phyloP scores from a whole-genome alignment of 495 filamentous ascomycete genomes.

The Cercophora sp. region DNA sequence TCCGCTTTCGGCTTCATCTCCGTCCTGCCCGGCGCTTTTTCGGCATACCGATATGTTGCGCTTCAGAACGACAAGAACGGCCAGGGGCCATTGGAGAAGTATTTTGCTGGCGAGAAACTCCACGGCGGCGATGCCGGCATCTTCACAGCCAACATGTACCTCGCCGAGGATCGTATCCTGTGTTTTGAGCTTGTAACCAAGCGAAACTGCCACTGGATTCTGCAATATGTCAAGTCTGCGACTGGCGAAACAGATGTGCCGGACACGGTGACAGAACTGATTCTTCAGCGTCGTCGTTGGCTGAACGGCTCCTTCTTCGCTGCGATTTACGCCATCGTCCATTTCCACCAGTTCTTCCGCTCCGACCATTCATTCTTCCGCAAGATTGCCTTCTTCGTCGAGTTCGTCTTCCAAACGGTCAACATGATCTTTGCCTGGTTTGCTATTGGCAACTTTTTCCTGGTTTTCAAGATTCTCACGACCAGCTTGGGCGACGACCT shows the following conservation, averaged over 20 bases:
- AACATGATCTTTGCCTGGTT: slow-evolving; percentile 99
- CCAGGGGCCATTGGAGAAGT: slow-evolving; percentile 89
- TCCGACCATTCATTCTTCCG: slow-evolving; percentile 83
- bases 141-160: slow-evolving; percentile 99
- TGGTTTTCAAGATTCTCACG: slow-evolving; percentile 97
- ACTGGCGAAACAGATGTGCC: slow-evolving; percentile 98
- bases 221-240: slow-evolving; percentile 96
- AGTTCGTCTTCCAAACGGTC: slow-evolving; percentile 90
- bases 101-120: slow-evolving; percentile 97
- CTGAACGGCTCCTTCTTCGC: slow-evolving; percentile 99
- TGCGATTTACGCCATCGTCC: slow-evolving; percentile 88
- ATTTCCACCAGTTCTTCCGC: slow-evolving; percentile 92
- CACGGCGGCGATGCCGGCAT: slow-evolving; percentile 92
- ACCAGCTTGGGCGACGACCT: slow-evolving; percentile 65
- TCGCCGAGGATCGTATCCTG: slow-evolving; percentile 97
- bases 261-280: slow-evolving; percentile 88
- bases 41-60: slow-evolving; percentile 90
- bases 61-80: slow-evolving; percentile 95
- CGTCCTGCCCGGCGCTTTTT: slow-evolving; percentile 95
- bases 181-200: slow-evolving; percentile 99
- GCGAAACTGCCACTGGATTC: slow-evolving; percentile 91
- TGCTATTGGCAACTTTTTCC: slow-evolving; percentile 98
- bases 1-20: slow-evolving; percentile 98
- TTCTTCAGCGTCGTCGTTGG: slow-evolving; percentile 94
- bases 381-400: slow-evolving; percentile 84